phyloP scores from a whole-genome alignment of 164 flowering plant species.

The Brasenia schreberi region DNA sequence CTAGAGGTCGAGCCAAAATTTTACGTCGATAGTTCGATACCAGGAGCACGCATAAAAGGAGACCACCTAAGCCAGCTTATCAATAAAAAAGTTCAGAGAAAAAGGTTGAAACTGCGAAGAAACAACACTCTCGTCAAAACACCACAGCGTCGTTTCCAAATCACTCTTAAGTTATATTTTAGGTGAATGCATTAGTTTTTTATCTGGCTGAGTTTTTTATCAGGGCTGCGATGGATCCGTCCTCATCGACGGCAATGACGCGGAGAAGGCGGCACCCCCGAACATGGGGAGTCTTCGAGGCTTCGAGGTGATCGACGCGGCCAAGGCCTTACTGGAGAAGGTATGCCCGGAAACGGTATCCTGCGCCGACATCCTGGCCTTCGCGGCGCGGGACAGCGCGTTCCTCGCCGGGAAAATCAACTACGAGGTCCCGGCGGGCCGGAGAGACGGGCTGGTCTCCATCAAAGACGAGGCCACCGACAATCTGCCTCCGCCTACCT shows the following conservation, averaged over 20 bases:
- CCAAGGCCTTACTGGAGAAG: constrained; percentile 7
- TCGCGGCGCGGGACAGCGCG: constrained; percentile 12
- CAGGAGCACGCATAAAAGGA: too few species aligned
- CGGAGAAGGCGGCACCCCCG: constrained; percentile 9
- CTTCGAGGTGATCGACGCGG: constrained; percentile 11
- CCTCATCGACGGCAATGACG: constrained; percentile 6
- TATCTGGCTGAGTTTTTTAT: too few species aligned
- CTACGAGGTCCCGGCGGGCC: constrained; percentile 4
- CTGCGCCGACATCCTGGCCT: constrained; percentile 15
- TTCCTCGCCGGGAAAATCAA: constrained; percentile 1
- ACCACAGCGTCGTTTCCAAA: not conserved
- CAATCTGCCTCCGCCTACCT: constrained; percentile 1
- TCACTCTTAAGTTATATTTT: not conserved
- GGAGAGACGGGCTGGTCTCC: constrained; percentile 1
- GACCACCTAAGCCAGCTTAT: not conserved
- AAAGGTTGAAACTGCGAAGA: not conserved
- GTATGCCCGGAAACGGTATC: constrained; percentile 11
- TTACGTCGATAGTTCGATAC: too few species aligned
- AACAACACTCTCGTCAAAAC: not conserved
- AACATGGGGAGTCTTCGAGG: constrained; percentile 9
- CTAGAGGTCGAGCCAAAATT: too few species aligned
- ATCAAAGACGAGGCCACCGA: not conserved
- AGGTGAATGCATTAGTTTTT: not conserved
- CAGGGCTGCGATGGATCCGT: constrained; percentile 20
- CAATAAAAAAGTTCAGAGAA: not conserved